phyloP scores from a whole-genome alignment of 176 grass and related monocot species.

The Themeda triandra region DNA sequence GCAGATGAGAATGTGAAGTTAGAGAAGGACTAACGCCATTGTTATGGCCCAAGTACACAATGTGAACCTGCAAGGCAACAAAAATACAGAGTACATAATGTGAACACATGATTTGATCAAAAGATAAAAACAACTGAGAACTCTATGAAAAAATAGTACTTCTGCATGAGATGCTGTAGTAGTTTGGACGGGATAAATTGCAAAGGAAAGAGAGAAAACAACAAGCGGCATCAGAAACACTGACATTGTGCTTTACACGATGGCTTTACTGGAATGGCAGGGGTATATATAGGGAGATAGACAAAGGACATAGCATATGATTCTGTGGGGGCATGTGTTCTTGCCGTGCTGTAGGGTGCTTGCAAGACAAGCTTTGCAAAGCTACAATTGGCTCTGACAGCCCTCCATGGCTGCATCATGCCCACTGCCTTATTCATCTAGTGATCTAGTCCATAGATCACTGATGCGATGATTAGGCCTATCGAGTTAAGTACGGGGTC shows the following conservation, averaged over 20 bases:
- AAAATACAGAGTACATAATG: conserved; percentile 20
- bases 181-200: conserved; percentile 42
- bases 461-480: conserved; percentile 38
- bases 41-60: conserved; percentile 88
- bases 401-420: conserved; percentile 85
- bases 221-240: conserved; percentile 52
- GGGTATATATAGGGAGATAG: conserved; percentile 57
- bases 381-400: conserved; percentile 58
- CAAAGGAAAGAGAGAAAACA: conserved; percentile 48
- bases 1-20: conserved; percentile 63
- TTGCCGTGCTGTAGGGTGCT: conserved; percentile 57
- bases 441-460: conserved; percentile 44
- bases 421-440: conserved; percentile 40
- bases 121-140: conserved; percentile 24
- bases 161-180: conserved; percentile 29
- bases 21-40: conserved; percentile 55
- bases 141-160: conserved; percentile 30
- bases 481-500: conserved; percentile 47
- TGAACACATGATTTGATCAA: conserved; percentile 32
- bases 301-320: conserved; percentile 55
- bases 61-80: conserved; percentile 73
- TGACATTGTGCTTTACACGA: conserved; percentile 70
- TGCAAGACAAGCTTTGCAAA: conserved; percentile 83
- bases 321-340: conserved; percentile 38
- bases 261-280: conserved; percentile 34